These are phyloP conservation scores for Tuber brumale DNA, from an alignment of 495 filamentous ascomycete genomes.

Conservation along the genomic window DNA sequence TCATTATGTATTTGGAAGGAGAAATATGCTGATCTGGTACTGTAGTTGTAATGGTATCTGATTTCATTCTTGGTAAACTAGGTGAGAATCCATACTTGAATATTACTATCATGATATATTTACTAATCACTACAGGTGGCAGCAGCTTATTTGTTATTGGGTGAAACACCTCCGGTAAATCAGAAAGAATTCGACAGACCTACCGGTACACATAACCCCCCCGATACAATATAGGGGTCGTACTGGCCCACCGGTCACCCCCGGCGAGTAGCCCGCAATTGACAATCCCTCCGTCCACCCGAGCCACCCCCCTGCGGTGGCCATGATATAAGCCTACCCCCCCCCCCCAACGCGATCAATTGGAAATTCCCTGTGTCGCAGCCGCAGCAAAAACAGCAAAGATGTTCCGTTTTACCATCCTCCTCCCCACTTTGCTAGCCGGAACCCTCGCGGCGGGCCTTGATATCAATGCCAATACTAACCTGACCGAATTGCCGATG, in stretches of 20 bases:
- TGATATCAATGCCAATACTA: background rate
- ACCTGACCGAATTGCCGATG: slow-evolving; percentile 5
- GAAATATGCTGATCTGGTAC: too few species aligned
- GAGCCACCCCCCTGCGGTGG: background rate
- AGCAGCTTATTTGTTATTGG: too few species aligned
- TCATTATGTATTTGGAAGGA: too few species aligned
- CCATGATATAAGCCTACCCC: background rate
- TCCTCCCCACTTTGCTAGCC: background rate
- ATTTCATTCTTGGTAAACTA: too few species aligned
- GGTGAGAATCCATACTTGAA: too few species aligned
- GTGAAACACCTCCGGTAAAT: too few species aligned
- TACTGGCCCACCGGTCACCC: background rate
- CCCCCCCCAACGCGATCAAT: background rate
- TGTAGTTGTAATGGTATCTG: too few species aligned
- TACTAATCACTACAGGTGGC: too few species aligned
- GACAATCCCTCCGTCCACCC: background rate
- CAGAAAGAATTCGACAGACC: too few species aligned
- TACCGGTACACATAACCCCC: too few species aligned
- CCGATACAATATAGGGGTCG: background rate
- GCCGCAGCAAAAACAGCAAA: background rate
- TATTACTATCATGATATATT: too few species aligned
- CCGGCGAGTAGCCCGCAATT: background rate
- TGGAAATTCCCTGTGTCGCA: background rate
- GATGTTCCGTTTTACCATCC: background rate
- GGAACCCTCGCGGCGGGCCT: background rate